Percentiles rank a stretch among this genome's conserved stretches.
phyloP scores from a whole-genome alignment of 2,329 filamentous ascomycete genomes.

The Penicillium sp. region DNA sequence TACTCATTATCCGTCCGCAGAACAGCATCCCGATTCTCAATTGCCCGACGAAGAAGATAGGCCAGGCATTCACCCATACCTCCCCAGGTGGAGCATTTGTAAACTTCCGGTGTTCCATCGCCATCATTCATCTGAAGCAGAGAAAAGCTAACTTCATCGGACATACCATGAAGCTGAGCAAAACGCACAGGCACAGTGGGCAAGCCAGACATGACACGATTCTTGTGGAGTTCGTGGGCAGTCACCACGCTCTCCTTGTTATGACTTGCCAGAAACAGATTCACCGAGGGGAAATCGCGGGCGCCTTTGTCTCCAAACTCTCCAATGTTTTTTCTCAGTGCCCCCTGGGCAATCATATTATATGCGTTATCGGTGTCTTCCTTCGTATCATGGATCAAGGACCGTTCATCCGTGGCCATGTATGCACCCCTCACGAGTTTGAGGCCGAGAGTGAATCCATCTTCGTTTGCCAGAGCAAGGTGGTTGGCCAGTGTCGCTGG shows the following conservation, averaged over 20 bases:
- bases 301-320: constrained; percentile 16
- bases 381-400: constrained; percentile 64
- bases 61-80: constrained; percentile 66
- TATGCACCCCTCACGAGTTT: constrained; percentile 72
- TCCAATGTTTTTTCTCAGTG: constrained; percentile 48
- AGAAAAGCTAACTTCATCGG: constrained; percentile 51
- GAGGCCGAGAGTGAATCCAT: constrained; percentile 59
- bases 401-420: constrained; percentile 58
- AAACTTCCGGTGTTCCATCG: constrained; percentile 37
- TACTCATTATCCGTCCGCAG: constrained; percentile 42
- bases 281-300: constrained; percentile 47
- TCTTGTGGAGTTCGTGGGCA: constrained; percentile 43
- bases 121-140: constrained; percentile 40
- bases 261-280: constrained; percentile 71
- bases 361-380: constrained; percentile 63
- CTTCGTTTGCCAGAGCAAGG: constrained; percentile 50
- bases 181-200: constrained; percentile 45
- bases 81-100: constrained; percentile 52
- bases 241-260: constrained; percentile 62
- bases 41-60: constrained; percentile 54
- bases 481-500: constrained; percentile 52
- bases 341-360: constrained; percentile 58
- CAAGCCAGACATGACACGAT: constrained; percentile 35
- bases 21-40: constrained; percentile 54
- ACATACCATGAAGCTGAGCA: constrained; percentile 54